These are phyloP conservation scores for Melaleuca alternifolia DNA, from an alignment of 345 rosid genomes.

Conservation along the genomic window DNA sequence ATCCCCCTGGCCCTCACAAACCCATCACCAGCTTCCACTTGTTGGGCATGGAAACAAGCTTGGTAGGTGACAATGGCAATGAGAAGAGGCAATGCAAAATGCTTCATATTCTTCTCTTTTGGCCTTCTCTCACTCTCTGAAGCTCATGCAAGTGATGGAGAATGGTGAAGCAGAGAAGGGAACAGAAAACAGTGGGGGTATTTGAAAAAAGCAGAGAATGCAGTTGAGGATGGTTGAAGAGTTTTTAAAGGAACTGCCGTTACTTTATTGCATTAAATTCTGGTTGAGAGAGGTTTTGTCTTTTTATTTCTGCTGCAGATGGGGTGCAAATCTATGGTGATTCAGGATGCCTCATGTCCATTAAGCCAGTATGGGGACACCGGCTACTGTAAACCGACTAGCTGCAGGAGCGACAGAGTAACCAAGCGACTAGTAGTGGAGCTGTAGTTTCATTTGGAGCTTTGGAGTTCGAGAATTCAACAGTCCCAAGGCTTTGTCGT, in stretches of 20 bases:
- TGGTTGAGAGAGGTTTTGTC: neutral
- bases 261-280: neutral
- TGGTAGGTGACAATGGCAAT: slow-evolving; percentile 23
- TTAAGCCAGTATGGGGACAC: neutral
- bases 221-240: neutral
- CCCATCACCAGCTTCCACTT: slow-evolving; percentile 39
- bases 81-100: slow-evolving; percentile 13
- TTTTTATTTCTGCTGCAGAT: neutral
- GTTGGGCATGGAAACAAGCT: slow-evolving; percentile 8
- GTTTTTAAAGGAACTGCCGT: neutral
- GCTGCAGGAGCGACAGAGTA: neutral
- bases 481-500: neutral
- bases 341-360: neutral
- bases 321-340: neutral
- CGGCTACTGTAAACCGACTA: neutral
- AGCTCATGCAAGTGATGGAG: neutral
- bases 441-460: neutral
- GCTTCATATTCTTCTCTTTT: slow-evolving; percentile 4
- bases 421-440: neutral
- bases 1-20: slow-evolving; percentile 58
- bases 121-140: neutral
- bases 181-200: neutral
- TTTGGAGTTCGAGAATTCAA: neutral
- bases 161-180: neutral
- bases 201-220: neutral